Evolutionary conservation across 2,329 filamentous ascomycete genomes (phyloP), one percentile per base, ranked within the genome.

Genomic region (Paecilomyces fulvus): DNA sequence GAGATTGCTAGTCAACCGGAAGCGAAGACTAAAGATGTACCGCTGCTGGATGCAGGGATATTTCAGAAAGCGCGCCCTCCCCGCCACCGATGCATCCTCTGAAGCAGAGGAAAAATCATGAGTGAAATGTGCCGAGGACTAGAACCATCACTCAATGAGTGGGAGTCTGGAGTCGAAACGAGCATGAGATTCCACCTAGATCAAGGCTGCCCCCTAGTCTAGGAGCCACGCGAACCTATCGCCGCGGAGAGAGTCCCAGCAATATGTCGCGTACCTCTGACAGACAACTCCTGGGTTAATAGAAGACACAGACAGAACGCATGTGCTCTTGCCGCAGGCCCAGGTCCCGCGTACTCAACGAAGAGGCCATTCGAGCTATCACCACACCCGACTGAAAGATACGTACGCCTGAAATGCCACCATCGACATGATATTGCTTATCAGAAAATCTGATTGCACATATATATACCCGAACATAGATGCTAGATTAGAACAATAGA

Each of bases 21-120:
- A 92, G 55, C 83, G 87, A 67, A 88, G 91, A 74, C 79, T 96
- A 52, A 99, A 97, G 76, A 99, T 99, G 94, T 97, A 97, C 74
- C 85, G 94, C 59, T 97, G 92, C 77, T 99, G 94, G 69, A 71
- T 78, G 58, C 75, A 78, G 59, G 75, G 73, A 3, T 70, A 75
- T 30, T 77, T 78, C 59, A 60, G 59, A 52, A 77, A 77, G 59
- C 66, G 65, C 9, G 37, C 20, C 21, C 25, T 49, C 20, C 10
- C 14, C 21, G 20, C 21, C 14, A 28, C 48, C 7, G 48, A 49
- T 12, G 12, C 48, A 28, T 17, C 37, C 7, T 20, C 37, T 17
- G n/a, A 7, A 17, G 8, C 37, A n/a, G 20, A 43, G 1, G 48
- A n/a, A 49, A 20, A 12, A 23, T 25, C 48, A 49, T 49, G 48